A percentile compares a stretch with the other conserved stretches of the same genome.
phyloP scores from a whole-genome alignment of 169 alveolate species.

The Plasmodium blacklocki region DNA sequence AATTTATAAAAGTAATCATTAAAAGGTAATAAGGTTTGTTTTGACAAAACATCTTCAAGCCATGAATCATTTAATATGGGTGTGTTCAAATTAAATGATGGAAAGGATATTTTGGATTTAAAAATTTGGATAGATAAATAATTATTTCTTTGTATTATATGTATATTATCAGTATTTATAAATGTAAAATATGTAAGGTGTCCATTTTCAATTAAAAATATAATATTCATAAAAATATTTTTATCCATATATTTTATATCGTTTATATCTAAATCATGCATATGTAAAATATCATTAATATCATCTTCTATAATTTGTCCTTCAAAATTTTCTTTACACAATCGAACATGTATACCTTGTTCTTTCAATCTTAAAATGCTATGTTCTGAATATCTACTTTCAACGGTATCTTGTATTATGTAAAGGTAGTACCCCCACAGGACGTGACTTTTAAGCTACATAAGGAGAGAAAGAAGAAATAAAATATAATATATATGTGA shows the following conservation, averaged over 20 bases:
- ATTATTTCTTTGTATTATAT: conserved; percentile 48
- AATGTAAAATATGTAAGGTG: conserved; percentile 54
- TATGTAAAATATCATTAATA: conserved; percentile 24
- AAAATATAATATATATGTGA: neutral
- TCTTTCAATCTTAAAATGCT: conserved; percentile 9
- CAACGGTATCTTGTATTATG: conserved; percentile 58
- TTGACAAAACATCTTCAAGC: conserved; percentile 45
- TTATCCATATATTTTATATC: conserved; percentile 30
- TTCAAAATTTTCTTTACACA: conserved; percentile 57
- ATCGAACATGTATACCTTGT: conserved; percentile 32
- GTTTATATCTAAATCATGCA: conserved; percentile 27
- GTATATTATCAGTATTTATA: conserved; percentile 46
- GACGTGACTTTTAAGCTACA: conserved; percentile 30
- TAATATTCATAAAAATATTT: conserved; percentile 34
- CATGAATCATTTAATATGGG: conserved; percentile 71
- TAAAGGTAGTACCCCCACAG: conserved; percentile 70
- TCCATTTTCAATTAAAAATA: conserved; percentile 72
- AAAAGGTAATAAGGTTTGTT: conserved; percentile 33
- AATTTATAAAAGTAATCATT: conserved; percentile 47
- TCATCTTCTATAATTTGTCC: conserved; percentile 34
- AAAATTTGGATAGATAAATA: conserved; percentile 37
- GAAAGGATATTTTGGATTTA: conserved; percentile 40
- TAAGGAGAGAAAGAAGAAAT: neutral
- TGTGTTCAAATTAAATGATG: conserved; percentile 39
- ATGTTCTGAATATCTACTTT: conserved; percentile 59